Percentiles rank a stretch among this genome's conserved stretches.
Conservation (phyloP, 176 grass and related monocot species). For the Ensete glaucum region DNA sequence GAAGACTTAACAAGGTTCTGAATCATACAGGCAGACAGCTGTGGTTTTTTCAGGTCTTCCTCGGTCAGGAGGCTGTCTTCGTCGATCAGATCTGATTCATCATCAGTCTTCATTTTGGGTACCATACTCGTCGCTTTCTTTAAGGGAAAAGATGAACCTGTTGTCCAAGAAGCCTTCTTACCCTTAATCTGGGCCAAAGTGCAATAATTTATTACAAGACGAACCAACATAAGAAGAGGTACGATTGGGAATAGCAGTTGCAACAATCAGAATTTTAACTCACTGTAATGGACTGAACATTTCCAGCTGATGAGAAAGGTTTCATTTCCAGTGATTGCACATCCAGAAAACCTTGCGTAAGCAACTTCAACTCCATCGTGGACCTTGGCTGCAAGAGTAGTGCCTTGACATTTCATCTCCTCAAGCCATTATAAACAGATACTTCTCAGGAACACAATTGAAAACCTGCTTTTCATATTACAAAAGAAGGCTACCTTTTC, state of each 20-base stretch:
- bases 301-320: neutral
- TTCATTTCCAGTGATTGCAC: slow-evolving; percentile 50
- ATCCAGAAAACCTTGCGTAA: slow-evolving; percentile 62
- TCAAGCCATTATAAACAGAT: too few species aligned
- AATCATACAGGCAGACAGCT: slow-evolving; percentile 1
- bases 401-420: too few species aligned
- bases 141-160: slow-evolving; percentile 77
- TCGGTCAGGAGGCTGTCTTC: slow-evolving; percentile 91
- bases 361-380: slow-evolving; percentile 55
- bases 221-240: neutral
- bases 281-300: slow-evolving; percentile 9
- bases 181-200: slow-evolving; percentile 49
- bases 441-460: too few species aligned
- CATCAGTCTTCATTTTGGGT: slow-evolving; percentile 67
- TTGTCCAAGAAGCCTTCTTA: slow-evolving; percentile 75
- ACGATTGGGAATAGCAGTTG: neutral
- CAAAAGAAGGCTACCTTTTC: too few species aligned
- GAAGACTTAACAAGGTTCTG: neutral
- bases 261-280: neutral
- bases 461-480: too few species aligned
- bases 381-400: slow-evolving; percentile 34
- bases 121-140: slow-evolving; percentile 50
- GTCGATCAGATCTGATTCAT: slow-evolving; percentile 78
- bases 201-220: neutral
- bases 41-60: slow-evolving; percentile 75